phyloP scores from a whole-genome alignment of 176 grass and related monocot genomes.

The Carex littledalei region DNA sequence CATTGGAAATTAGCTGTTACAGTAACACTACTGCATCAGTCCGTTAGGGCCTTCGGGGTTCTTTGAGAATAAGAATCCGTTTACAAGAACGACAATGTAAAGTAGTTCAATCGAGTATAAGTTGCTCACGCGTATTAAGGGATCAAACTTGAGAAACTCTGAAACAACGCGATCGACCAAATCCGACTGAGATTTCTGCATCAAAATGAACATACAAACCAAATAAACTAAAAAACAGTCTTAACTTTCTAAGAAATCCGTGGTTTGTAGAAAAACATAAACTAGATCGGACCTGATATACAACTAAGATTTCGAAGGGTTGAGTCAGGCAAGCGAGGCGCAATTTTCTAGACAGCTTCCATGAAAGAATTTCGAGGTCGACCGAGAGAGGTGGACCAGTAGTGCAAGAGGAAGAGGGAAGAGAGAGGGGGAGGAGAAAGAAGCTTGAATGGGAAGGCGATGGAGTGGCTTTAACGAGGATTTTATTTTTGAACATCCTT shows the following conservation, averaged over 20 bases:
- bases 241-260: background rate
- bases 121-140: constrained; percentile 13
- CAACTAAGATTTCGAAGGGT: constrained; percentile 37
- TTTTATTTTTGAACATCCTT: constrained; percentile 63
- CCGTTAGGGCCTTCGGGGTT: background rate
- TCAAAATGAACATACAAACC: background rate
- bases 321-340: constrained; percentile 56
- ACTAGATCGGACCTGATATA: constrained; percentile 49
- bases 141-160: constrained; percentile 30
- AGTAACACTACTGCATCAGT: background rate
- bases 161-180: constrained; percentile 27
- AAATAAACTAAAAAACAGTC: background rate
- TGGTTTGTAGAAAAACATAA: background rate
- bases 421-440: constrained; percentile 12
- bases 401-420: constrained; percentile 30
- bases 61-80: background rate
- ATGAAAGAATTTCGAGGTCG: constrained; percentile 65
- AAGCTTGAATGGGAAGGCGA: constrained; percentile 22
- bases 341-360: constrained; percentile 58
- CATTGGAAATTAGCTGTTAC: background rate
- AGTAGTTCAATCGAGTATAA: background rate
- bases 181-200: constrained; percentile 50
- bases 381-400: background rate
- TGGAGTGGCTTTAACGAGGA: constrained; percentile 39
- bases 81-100: background rate